Percentiles rank a stretch among this genome's conserved stretches.
phyloP scores from a whole-genome alignment of 2,329 filamentous ascomycete species.

The Aspergillus sp. region DNA sequence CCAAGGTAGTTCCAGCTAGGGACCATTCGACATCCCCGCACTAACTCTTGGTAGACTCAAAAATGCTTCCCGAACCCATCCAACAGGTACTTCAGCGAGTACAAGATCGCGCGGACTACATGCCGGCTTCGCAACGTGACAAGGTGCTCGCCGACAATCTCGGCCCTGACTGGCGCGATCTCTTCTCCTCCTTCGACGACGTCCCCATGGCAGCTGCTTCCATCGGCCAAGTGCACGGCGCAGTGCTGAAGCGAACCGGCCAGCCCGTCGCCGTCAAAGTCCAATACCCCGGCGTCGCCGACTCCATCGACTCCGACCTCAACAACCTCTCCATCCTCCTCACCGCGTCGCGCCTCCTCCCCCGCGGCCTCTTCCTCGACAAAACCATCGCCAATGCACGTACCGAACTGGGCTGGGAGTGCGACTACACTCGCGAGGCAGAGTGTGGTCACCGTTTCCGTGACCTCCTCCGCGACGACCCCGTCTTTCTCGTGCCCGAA shows the following conservation, averaged over 20 bases:
- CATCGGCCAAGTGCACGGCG: conserved; percentile 93
- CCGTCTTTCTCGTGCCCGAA: conserved; percentile 74
- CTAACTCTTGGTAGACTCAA: conserved; percentile 62
- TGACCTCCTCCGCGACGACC: conserved; percentile 71
- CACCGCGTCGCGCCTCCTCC: conserved; percentile 83
- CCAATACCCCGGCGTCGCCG: conserved; percentile 93
- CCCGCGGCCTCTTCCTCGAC: conserved; percentile 88
- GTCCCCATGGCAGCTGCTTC: conserved; percentile 91
- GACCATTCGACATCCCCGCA: not conserved
- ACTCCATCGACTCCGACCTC: conserved; percentile 93
- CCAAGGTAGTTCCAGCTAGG: conserved; percentile 51
- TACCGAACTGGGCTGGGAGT: conserved; percentile 92
- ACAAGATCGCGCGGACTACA: conserved; percentile 95
- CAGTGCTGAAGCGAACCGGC: conserved; percentile 71
- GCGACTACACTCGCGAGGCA: conserved; percentile 89
- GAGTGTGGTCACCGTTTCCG: conserved; percentile 74
- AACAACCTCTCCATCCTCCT: conserved; percentile 90
- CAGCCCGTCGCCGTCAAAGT: conserved; percentile 88
- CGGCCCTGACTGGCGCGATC: conserved; percentile 76
- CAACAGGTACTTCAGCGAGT: conserved; percentile 89
- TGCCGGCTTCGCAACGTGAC: conserved; percentile 91
- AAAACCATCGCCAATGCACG: conserved; percentile 97
- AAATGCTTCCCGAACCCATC: conserved; percentile 84
- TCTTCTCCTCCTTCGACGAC: conserved; percentile 84
- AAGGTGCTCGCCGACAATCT: conserved; percentile 76